Evolutionary conservation across 2,329 filamentous ascomycete species (phyloP).

Genomic region (Sphaerostilbella broomeana): DNA sequence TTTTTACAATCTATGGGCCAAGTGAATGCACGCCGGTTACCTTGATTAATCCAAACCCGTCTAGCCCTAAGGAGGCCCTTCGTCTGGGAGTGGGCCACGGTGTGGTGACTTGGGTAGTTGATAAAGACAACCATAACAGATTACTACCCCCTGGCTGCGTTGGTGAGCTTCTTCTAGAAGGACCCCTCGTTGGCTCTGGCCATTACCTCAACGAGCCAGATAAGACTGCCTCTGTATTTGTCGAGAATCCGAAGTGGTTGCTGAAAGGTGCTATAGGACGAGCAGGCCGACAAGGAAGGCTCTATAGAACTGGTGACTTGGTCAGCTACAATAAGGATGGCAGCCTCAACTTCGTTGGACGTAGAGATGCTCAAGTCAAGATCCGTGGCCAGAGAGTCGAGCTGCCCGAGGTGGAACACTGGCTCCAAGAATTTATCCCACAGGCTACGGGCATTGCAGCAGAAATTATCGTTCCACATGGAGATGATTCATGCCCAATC

Average conservation of each 20-base stretch:
- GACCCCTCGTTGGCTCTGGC: conserved; percentile 40
- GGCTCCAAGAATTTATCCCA: neutral
- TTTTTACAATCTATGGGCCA: conserved; percentile 18
- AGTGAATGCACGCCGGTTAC: conserved; percentile 15
- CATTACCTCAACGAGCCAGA: conserved; percentile 43
- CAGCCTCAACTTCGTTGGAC: too few relatives aligned
- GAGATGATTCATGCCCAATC: neutral
- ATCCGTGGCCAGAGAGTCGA: conserved; percentile 3
- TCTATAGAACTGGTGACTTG: conserved; percentile 46
- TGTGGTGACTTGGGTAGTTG: neutral
- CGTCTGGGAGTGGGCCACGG: neutral
- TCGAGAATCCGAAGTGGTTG: conserved; percentile 33
- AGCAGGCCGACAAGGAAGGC: conserved; percentile 11
- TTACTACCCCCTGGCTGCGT: conserved; percentile 26
- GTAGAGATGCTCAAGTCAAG: neutral
- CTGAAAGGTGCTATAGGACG: neutral
- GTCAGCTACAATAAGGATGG: conserved; percentile 36
- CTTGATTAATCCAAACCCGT: neutral
- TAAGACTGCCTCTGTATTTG: conserved; percentile 38
- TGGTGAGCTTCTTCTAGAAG: conserved; percentile 34
- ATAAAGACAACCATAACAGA: conserved; percentile 8
- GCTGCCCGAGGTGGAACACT: conserved; percentile 1
- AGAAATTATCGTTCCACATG: neutral
- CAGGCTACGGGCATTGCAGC: neutral
- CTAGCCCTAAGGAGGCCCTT: neutral